Evolutionary conservation across 2,329 filamentous ascomycete species (phyloP).

Genomic region (Fusarium sp.): DNA sequence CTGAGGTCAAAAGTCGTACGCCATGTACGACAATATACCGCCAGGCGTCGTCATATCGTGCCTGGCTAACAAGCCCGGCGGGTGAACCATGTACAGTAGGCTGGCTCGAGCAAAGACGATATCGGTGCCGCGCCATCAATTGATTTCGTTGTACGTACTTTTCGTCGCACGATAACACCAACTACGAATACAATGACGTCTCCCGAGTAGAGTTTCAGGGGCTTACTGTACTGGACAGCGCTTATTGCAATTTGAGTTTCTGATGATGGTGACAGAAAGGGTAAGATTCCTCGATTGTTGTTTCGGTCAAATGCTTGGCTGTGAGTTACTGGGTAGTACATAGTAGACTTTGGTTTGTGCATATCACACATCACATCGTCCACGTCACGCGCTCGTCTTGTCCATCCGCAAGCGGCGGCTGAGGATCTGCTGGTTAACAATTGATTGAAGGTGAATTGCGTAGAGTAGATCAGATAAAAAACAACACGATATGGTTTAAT

Average conservation of each 20-base stretch:
- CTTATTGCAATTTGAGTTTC: conserved; percentile 16
- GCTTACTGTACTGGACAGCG: background rate
- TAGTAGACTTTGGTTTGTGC: background rate
- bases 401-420: conserved; percentile 30
- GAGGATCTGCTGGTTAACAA: background rate
- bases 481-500: background rate
- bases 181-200: conserved; percentile 29
- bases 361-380: conserved; percentile 32
- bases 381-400: conserved; percentile 6
- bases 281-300: background rate
- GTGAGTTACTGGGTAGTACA: background rate
- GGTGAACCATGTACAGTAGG: conserved; percentile 8
- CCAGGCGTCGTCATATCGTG: conserved; percentile 30
- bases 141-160: background rate
- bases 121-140: conserved; percentile 19
- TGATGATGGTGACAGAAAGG: background rate
- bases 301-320: conserved; percentile 6
- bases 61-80: conserved; percentile 16
- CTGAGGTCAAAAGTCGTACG: conserved; percentile 4
- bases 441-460: background rate
- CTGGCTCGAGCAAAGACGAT: conserved; percentile 31
- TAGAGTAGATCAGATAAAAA: background rate
- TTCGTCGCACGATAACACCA: background rate
- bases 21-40: conserved; percentile 9
- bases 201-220: conserved; percentile 23